Conservation (phyloP, 208 protist genomes). For the Crithidia brevicula region DNA sequence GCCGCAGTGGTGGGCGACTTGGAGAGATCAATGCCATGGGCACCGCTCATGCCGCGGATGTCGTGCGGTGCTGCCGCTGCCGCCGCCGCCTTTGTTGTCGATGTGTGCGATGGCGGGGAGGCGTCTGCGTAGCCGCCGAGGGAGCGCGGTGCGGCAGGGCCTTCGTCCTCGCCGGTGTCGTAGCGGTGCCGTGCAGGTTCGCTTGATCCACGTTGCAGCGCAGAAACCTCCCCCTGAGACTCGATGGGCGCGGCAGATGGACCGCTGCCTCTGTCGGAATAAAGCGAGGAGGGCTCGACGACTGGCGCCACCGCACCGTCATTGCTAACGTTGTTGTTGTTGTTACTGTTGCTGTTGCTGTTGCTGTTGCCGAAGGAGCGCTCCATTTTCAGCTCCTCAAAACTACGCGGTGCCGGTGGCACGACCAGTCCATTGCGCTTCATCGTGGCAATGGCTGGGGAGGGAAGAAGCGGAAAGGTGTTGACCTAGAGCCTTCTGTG, state of each 20-base stretch:
- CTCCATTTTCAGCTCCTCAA: slow-evolving; percentile 16
- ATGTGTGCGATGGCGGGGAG: neutral
- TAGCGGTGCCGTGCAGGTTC: slow-evolving; percentile 18
- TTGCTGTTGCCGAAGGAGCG: slow-evolving; percentile 9
- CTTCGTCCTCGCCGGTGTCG: slow-evolving; percentile 8
- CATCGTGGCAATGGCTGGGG: slow-evolving; percentile 9
- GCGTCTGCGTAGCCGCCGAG: neutral
- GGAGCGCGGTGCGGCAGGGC: neutral
- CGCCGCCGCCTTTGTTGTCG: neutral
- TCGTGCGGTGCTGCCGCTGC: neutral
- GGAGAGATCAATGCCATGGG: slow-evolving; percentile 23
- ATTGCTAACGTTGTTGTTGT: neutral
- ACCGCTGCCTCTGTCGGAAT: too few relatives aligned
- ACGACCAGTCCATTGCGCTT: slow-evolving; percentile 14
- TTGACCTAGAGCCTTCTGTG: too few relatives aligned
- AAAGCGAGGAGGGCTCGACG: neutral
- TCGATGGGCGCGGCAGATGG: too few relatives aligned
- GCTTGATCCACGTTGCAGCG: too few relatives aligned
- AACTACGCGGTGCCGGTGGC: slow-evolving; percentile 15
- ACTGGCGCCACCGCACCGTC: neutral
- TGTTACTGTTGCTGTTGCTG: slow-evolving; percentile 5
- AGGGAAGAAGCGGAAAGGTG: neutral
- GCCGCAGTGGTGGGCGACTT: slow-evolving; percentile 15
- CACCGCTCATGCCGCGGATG: neutral
- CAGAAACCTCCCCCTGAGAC: too few relatives aligned